phyloP scores from a whole-genome alignment of 768 basidiomycete genomes.

The Pleurotus citrinopileatus region DNA sequence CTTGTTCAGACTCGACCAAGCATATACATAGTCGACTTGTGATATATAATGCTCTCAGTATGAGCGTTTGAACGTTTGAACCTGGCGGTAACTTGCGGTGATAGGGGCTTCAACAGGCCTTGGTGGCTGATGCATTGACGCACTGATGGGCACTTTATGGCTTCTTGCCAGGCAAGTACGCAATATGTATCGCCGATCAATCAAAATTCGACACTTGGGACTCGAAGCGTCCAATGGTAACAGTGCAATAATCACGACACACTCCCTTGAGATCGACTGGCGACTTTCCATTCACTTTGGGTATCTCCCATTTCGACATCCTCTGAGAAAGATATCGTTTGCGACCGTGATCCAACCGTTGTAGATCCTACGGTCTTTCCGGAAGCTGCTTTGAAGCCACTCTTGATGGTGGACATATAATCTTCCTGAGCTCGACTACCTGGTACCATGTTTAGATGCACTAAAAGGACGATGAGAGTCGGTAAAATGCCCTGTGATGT shows the following conservation, averaged over 20 bases:
- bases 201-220: no score
- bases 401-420: neutral
- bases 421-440: slow-evolving; percentile 1
- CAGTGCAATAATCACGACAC: neutral
- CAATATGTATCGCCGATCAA: no score
- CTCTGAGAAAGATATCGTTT: neutral
- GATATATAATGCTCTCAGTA: no score
- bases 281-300: slow-evolving; percentile 5
- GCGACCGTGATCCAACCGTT: neutral
- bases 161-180: no score
- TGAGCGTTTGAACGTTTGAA: no score
- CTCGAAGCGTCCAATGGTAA: no score
- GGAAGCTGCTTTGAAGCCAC: slow-evolving; percentile 3
- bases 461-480: slow-evolving; percentile 6
- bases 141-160: no score
- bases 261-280: slow-evolving; percentile 4
- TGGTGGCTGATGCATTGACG: no score
- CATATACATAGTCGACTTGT: no score
- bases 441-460: slow-evolving; percentile 8
- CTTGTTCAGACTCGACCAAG: no score
- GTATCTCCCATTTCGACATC: slow-evolving; percentile 4
- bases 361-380: neutral
- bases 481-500: slow-evolving; percentile 7
- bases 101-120: no score
- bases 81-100: no score